A percentile compares a stretch with the other conserved stretches of the same genome.
These are phyloP conservation scores for Pouteria glomerata DNA, from an alignment of 148 eudicot genomes.

Conservation along the genomic window DNA sequence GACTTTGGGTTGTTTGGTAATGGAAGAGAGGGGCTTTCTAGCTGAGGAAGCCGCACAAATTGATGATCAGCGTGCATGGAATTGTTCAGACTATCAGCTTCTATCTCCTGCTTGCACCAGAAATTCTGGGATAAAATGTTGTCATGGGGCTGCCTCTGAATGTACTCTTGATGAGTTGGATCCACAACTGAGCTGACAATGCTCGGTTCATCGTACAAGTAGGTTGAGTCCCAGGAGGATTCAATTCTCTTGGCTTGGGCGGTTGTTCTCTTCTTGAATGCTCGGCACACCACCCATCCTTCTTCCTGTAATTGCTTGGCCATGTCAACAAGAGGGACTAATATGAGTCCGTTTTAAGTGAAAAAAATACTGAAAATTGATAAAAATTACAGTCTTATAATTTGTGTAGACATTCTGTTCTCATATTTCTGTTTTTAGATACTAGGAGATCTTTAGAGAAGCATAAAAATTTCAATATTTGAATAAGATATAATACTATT, in stretches of 20 bases:
- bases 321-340: neutral
- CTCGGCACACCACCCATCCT: constrained; percentile 65
- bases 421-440: neutral
- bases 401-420: neutral
- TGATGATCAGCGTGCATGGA: constrained; percentile 46
- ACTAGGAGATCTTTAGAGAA: no score
- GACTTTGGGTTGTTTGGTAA: constrained; percentile 39
- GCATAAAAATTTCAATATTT: no score
- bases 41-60: constrained; percentile 76
- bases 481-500: no score
- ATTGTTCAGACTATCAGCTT: constrained; percentile 32
- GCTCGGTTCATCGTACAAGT: constrained; percentile 31
- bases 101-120: constrained; percentile 65
- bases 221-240: constrained; percentile 36
- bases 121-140: constrained; percentile 29
- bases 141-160: constrained; percentile 25
- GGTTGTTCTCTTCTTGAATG: constrained; percentile 43
- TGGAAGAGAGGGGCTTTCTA: constrained; percentile 63
- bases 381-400: no score
- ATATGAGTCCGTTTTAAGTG: no score
- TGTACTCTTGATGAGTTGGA: constrained; percentile 30
- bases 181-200: constrained; percentile 38
- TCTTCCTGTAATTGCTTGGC: constrained; percentile 39
- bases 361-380: no score
- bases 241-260: constrained; percentile 23